These are phyloP conservation scores for Otatea glauca DNA, from an alignment of 176 grass and related monocot genomes.

Conservation along the genomic window DNA sequence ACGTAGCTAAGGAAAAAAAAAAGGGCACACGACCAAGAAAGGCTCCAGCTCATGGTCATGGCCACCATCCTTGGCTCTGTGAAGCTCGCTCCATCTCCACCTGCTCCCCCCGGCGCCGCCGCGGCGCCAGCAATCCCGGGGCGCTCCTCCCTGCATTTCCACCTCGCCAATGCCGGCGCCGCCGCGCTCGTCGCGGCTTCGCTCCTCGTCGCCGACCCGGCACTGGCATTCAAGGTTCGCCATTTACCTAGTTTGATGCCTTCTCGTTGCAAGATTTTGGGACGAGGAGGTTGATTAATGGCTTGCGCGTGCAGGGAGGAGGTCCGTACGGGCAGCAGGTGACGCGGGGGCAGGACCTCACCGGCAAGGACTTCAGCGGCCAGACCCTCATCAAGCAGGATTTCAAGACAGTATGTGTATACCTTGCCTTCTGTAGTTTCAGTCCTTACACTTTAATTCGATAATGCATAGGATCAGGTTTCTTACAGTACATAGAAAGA, in stretches of 20 bases:
- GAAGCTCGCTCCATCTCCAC: slow-evolving; percentile 24
- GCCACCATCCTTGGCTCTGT: slow-evolving; percentile 45
- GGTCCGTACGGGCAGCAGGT: slow-evolving; percentile 86
- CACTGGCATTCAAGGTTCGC: slow-evolving; percentile 71
- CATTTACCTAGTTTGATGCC: background rate
- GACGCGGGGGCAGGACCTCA: slow-evolving; percentile 89
- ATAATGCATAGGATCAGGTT: background rate
- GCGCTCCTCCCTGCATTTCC: slow-evolving; percentile 45
- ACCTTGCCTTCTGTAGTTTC: background rate
- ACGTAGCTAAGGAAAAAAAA: background rate
- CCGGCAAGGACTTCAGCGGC: slow-evolving; percentile 93
- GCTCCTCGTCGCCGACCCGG: slow-evolving; percentile 67
- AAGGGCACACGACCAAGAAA: background rate
- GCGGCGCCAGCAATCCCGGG: background rate
- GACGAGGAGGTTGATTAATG: background rate
- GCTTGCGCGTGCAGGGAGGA: slow-evolving; percentile 61
- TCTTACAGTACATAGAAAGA: background rate
- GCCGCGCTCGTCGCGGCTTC: slow-evolving; percentile 69
- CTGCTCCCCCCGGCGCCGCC: background rate
- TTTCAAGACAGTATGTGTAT: slow-evolving; percentile 76
- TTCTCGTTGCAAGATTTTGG: background rate
- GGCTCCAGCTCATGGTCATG: background rate
- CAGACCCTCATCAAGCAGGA: slow-evolving; percentile 90
- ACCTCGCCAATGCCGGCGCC: slow-evolving; percentile 51
- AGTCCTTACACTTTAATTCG: background rate